Evolutionary conservation across 2,329 filamentous ascomycete species (phyloP).

Genomic region (Pyricularia sp.): DNA sequence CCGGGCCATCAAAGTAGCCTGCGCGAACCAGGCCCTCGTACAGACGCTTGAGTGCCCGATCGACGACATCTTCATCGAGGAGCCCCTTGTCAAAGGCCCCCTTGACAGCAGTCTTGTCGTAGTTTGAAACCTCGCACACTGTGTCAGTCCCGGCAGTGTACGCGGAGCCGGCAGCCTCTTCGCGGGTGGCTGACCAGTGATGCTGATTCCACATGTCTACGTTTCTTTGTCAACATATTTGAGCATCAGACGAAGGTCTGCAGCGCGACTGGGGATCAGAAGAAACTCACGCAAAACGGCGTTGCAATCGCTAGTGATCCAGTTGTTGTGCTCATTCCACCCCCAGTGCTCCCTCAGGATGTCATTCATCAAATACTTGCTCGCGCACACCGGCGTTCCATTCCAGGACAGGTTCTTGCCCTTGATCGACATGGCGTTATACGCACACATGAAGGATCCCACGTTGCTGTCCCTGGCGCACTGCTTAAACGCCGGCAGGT

Average conservation of each 20-base stretch:
- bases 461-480: constrained; percentile 46
- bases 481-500: constrained; percentile 50
- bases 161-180: neutral
- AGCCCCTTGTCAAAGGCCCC: constrained; percentile 18
- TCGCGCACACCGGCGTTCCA: constrained; percentile 46
- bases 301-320: constrained; percentile 53
- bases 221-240: constrained; percentile 27
- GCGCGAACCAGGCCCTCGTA: constrained; percentile 41
- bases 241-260: neutral
- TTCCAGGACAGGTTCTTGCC: constrained; percentile 22
- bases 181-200: constrained; percentile 10
- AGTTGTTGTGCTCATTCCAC: constrained; percentile 48
- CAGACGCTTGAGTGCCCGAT: constrained; percentile 34
- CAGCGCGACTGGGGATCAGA: neutral
- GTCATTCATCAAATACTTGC: constrained; percentile 46
- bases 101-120: constrained; percentile 3
- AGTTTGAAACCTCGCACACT: constrained; percentile 13
- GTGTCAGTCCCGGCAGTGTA: constrained; percentile 12
- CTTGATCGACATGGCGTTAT: constrained; percentile 36
- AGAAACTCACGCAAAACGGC: constrained; percentile 27
- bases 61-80: constrained; percentile 30
- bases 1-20: constrained; percentile 43
- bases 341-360: constrained; percentile 53
- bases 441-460: constrained; percentile 48
- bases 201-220: neutral